These are phyloP conservation scores for Cucurbita pepo DNA, from an alignment of 306 rosid species.

Conservation along the genomic window DNA sequence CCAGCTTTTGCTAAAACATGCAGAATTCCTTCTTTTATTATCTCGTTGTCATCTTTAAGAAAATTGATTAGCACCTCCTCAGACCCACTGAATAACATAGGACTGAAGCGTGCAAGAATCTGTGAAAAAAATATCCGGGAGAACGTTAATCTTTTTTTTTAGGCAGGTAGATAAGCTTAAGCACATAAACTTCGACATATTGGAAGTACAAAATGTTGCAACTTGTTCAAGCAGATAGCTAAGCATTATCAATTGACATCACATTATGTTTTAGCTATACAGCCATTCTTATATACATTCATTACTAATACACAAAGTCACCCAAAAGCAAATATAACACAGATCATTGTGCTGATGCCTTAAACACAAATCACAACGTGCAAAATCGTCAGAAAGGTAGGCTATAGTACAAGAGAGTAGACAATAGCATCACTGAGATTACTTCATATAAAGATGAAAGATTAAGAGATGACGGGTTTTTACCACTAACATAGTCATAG, in stretches of 20 bases:
- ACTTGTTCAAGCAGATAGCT: background rate
- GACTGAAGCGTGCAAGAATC: constrained; percentile 87
- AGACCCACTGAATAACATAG: constrained; percentile 59
- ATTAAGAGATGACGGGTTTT: constrained; percentile 14
- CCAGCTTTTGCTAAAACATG: constrained; percentile 86
- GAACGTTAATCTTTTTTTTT: background rate
- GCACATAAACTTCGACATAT: background rate
- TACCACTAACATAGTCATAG: constrained; percentile 84
- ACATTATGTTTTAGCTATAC: background rate
- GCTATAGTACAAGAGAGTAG: background rate
- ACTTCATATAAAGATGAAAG: constrained; percentile 1
- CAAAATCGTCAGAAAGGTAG: background rate
- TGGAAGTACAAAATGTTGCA: background rate
- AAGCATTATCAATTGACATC: background rate
- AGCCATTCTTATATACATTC: background rate
- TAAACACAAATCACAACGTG: background rate
- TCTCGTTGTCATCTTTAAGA: constrained; percentile 73
- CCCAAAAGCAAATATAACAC: background rate
- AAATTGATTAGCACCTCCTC: constrained; percentile 66
- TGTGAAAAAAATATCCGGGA: constrained; percentile 13
- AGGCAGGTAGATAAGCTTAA: background rate
- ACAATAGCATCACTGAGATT: background rate
- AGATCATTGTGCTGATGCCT: background rate
- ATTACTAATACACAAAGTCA: background rate
- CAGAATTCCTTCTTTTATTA: constrained; percentile 68